phyloP scores from a whole-genome alignment of 495 filamentous ascomycete species.

The Penicillium paradoxum region DNA sequence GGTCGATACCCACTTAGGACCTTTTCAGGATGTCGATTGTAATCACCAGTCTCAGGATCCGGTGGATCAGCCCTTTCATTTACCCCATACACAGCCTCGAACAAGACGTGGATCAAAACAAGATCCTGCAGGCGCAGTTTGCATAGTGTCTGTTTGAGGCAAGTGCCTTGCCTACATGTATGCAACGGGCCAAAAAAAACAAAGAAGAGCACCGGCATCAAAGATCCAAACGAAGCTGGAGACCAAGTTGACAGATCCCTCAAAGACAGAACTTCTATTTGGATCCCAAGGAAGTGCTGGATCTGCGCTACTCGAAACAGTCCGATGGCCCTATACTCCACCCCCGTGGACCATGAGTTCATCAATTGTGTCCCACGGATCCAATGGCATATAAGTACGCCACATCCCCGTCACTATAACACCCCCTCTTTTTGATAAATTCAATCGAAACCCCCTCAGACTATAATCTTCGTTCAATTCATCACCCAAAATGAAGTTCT shows the following conservation, averaged over 20 bases:
- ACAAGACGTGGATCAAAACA: neutral
- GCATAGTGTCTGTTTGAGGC: neutral
- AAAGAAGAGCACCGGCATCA: neutral
- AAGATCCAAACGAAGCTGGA: no score
- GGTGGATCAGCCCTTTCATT: neutral
- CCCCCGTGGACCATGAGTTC: constrained; percentile 3
- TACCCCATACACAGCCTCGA: constrained; percentile 4
- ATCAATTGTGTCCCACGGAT: neutral
- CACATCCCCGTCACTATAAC: neutral
- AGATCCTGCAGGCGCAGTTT: neutral
- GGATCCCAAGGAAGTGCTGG: neutral
- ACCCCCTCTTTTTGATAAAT: neutral
- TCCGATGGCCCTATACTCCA: neutral
- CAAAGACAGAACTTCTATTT: neutral
- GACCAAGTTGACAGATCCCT: neutral
- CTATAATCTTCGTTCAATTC: neutral
- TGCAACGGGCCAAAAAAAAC: neutral
- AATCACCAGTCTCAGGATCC: constrained; percentile 2
- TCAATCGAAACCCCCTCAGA: neutral
- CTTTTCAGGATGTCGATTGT: constrained; percentile 5
- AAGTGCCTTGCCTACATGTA: neutral
- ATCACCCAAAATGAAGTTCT: constrained; percentile 20
- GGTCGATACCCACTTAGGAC: neutral
- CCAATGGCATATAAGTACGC: constrained; percentile 3
- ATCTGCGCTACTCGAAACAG: neutral